Conservation (phyloP, 257 asterid genomes). For the Fraxinus cuspidata region DNA sequence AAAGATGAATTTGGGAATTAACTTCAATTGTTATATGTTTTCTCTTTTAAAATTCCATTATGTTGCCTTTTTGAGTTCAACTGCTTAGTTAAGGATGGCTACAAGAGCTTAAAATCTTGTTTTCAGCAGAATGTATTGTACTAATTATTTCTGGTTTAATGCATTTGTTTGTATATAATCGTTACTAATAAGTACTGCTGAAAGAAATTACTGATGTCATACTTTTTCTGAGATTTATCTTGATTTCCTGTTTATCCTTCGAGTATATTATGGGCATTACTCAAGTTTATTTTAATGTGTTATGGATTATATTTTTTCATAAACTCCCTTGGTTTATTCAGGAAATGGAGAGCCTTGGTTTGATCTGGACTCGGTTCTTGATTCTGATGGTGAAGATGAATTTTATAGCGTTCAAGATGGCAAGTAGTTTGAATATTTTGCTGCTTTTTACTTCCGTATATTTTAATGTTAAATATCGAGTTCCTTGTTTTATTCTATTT, state of each 20-base stretch:
- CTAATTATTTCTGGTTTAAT: not conserved
- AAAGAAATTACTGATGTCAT: not conserved
- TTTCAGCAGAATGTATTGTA: not conserved
- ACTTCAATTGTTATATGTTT: not conserved
- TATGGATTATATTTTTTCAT: slow-evolving; percentile 1
- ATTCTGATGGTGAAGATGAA: slow-evolving; percentile 83
- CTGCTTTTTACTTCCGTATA: not conserved
- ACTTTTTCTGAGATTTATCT: slow-evolving; percentile 2
- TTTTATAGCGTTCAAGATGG: slow-evolving; percentile 94
- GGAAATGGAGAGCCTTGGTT: slow-evolving; percentile 79
- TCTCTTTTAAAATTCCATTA: not conserved
- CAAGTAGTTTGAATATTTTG: slow-evolving; percentile 33
- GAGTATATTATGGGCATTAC: not conserved
- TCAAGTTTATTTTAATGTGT: not conserved
- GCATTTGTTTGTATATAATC: not conserved
- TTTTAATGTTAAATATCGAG: not conserved
- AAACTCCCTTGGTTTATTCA: slow-evolving; percentile 28
- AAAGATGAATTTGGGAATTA: not conserved
- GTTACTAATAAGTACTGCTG: slow-evolving; percentile 3
- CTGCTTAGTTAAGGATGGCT: not conserved
- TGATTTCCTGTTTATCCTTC: not conserved
- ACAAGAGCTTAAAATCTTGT: not conserved
- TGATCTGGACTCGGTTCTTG: slow-evolving; percentile 67
- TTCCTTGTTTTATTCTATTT: slow-evolving; percentile 16
- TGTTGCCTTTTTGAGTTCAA: not conserved